These are phyloP conservation scores for Chrysanthemum makinoi DNA, from an alignment of 129 eudicot genomes.

Conservation along the genomic window DNA sequence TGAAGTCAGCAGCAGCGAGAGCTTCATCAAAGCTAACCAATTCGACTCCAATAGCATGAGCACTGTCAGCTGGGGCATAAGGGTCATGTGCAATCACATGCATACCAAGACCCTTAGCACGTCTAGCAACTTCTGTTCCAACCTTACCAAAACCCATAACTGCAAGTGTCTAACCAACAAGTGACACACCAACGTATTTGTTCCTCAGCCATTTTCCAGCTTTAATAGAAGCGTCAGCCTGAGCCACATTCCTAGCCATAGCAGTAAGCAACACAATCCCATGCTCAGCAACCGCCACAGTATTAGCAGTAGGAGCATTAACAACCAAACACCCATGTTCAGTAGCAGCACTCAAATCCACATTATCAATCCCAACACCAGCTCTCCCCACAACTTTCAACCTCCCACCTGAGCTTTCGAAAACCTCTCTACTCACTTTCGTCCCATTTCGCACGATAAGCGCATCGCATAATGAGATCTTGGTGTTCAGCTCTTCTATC, in stretches of 20 bases:
- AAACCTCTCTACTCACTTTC: conserved; percentile 84
- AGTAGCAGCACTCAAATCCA: conserved; percentile 99
- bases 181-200: conserved; percentile 71
- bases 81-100: conserved; percentile 93
- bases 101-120: too few relatives aligned
- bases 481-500: too few relatives aligned
- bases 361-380: conserved; percentile 97
- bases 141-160: too few relatives aligned
- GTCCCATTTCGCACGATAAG: conserved; percentile 93
- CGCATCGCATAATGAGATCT: too few relatives aligned
- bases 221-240: conserved; percentile 96
- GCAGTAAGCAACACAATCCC: conserved; percentile 88
- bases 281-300: conserved; percentile 98
- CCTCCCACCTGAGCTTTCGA: conserved; percentile 84
- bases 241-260: conserved; percentile 95
- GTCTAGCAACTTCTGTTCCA: too few relatives aligned
- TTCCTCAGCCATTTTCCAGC: conserved; percentile 94
- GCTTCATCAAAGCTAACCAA: conserved; percentile 94
- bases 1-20: conserved; percentile 71
- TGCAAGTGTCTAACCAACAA: too few relatives aligned
- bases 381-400: conserved; percentile 94
- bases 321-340: conserved; percentile 97
- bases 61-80: conserved; percentile 97
- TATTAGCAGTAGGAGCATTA: conserved; percentile 97
- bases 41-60: conserved; percentile 91